These are phyloP conservation scores for Aspergillus neoniger DNA, from an alignment of 2,329 filamentous ascomycete genomes.

Conservation along the genomic window DNA sequence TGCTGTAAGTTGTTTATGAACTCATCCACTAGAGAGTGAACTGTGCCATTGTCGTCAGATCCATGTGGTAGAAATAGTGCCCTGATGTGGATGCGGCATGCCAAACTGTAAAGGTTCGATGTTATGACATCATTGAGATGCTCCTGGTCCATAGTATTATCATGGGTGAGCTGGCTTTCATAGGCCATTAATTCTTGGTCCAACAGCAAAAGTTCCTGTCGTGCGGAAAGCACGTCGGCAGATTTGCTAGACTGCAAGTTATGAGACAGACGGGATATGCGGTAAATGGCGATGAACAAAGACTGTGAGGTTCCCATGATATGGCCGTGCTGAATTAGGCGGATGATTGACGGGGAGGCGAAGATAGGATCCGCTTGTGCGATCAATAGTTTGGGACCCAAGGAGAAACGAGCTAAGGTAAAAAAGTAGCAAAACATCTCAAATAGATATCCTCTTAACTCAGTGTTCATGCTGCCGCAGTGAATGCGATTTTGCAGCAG, in stretches of 20 bases:
- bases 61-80: neutral
- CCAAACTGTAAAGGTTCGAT: conserved; percentile 11
- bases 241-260: neutral
- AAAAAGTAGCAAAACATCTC: conserved; percentile 17
- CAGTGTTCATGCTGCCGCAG: neutral
- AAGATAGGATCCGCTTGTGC: neutral
- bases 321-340: neutral
- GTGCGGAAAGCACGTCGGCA: neutral
- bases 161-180: neutral
- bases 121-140: conserved; percentile 1
- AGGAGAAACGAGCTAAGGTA: conserved; percentile 7
- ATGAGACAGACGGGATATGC: neutral
- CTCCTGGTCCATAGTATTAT: neutral
- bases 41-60: neutral
- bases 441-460: neutral
- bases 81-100: conserved; percentile 8
- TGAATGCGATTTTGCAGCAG: conserved; percentile 4
- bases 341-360: neutral
- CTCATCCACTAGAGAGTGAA: neutral
- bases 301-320: conserved; percentile 10
- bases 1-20: conserved; percentile 2
- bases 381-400: neutral
- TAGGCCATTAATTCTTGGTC: neutral
- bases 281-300: conserved; percentile 9
- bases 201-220: neutral